phyloP scores from a whole-genome alignment of 2,329 filamentous ascomycete genomes.

The Penicillium palitans region DNA sequence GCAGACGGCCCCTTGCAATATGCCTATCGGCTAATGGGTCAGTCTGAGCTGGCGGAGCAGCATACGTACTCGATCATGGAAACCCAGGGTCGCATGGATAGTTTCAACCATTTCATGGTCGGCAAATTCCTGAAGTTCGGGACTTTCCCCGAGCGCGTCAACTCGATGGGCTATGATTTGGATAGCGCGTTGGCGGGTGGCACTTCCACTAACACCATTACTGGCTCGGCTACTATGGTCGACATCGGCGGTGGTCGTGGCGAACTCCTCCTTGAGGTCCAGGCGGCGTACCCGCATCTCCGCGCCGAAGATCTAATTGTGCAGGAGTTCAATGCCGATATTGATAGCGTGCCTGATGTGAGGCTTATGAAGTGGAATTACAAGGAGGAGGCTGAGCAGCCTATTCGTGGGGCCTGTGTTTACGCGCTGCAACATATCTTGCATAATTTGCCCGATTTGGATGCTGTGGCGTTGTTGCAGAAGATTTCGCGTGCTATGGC shows the following conservation, averaged over 20 bases:
- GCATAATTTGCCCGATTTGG: constrained; percentile 41
- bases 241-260: constrained; percentile 43
- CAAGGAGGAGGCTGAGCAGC: constrained; percentile 35
- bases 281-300: constrained; percentile 35
- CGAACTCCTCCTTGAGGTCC: constrained; percentile 39
- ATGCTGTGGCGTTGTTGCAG: constrained; percentile 38
- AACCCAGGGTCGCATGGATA: constrained; percentile 38
- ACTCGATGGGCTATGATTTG: constrained; percentile 36
- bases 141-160: constrained; percentile 35
- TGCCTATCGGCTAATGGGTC: constrained; percentile 36
- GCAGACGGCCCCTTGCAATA: constrained; percentile 38
- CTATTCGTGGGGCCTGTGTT: constrained; percentile 34
- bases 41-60: constrained; percentile 28
- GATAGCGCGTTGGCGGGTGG: constrained; percentile 20
- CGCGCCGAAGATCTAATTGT: constrained; percentile 31
- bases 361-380: constrained; percentile 39
- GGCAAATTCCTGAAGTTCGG: constrained; percentile 40
- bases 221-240: constrained; percentile 30
- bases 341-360: constrained; percentile 29
- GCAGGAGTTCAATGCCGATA: constrained; percentile 40
- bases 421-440: constrained; percentile 41
- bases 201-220: neutral
- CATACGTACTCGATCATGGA: constrained; percentile 43
- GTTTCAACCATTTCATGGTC: constrained; percentile 44
- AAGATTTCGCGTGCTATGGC: constrained; percentile 40